phyloP scores from a whole-genome alignment of 352 stramenopile genomes.

The Pythium volutum region DNA sequence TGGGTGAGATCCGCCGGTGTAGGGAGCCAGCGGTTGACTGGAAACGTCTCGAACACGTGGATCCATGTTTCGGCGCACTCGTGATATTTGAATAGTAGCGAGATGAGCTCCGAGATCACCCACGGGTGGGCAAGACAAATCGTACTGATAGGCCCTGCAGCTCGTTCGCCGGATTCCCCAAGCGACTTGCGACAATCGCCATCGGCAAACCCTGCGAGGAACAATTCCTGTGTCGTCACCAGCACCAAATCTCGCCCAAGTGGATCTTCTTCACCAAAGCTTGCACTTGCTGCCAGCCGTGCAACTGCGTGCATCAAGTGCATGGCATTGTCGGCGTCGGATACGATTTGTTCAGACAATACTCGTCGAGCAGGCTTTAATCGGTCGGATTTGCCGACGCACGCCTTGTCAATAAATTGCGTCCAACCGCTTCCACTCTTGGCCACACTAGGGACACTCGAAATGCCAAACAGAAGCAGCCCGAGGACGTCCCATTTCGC shows the following conservation, averaged over 20 bases:
- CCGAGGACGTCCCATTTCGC: slow-evolving; percentile 84
- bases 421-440: slow-evolving; percentile 64
- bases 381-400: slow-evolving; percentile 23
- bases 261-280: slow-evolving; percentile 12
- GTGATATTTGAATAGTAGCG: slow-evolving; percentile 64
- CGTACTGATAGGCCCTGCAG: slow-evolving; percentile 32
- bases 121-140: slow-evolving; percentile 34
- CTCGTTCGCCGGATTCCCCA: slow-evolving; percentile 29
- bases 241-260: slow-evolving; percentile 24
- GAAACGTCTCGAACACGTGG: slow-evolving; percentile 82
- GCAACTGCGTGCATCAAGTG: slow-evolving; percentile 73
- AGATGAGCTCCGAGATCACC: slow-evolving; percentile 39
- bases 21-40: slow-evolving; percentile 80
- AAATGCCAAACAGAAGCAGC: slow-evolving; percentile 70
- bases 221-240: slow-evolving; percentile 28
- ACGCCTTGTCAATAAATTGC: slow-evolving; percentile 56
- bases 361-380: slow-evolving; percentile 43
- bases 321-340: slow-evolving; percentile 61
- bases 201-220: slow-evolving; percentile 25
- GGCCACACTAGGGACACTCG: slow-evolving; percentile 49
- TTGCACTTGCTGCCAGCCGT: slow-evolving; percentile 37
- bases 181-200: slow-evolving; percentile 24
- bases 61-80: slow-evolving; percentile 78
- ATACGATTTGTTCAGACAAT: slow-evolving; percentile 57
- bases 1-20: slow-evolving; percentile 59